These are phyloP conservation scores for Colletotrichum sp. DNA, from an alignment of 2,329 filamentous ascomycete genomes.

Conservation along the genomic window DNA sequence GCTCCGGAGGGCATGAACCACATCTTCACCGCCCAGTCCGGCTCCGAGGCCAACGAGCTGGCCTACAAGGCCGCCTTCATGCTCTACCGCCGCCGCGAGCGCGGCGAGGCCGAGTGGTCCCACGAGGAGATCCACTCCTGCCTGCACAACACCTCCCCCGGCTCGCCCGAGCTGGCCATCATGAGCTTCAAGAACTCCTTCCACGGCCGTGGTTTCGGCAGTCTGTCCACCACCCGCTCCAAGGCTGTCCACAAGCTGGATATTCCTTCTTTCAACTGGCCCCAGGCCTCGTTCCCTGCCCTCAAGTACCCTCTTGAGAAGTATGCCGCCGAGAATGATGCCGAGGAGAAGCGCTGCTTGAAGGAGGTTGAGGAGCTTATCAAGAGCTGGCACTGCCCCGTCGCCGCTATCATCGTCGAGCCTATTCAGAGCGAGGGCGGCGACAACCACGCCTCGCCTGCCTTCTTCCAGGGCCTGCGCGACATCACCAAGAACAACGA, in stretches of 20 bases:
- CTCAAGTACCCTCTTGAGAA: conserved; percentile 80
- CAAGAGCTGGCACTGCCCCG: conserved; percentile 69
- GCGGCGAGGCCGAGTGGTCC: conserved; percentile 75
- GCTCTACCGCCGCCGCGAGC: conserved; percentile 75
- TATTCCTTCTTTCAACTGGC: conserved; percentile 89
- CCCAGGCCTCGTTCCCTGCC: conserved; percentile 79
- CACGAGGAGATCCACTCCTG: conserved; percentile 69
- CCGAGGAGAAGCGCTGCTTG: conserved; percentile 75
- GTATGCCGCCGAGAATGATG: conserved; percentile 70
- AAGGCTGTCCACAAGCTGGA: conserved; percentile 88
- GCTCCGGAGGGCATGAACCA: conserved; percentile 78
- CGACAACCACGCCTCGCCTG: conserved; percentile 81
- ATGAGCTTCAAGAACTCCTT: conserved; percentile 80
- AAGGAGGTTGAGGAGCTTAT: conserved; percentile 76
- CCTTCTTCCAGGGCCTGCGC: conserved; percentile 79
- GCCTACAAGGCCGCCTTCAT: conserved; percentile 90
- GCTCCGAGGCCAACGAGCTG: conserved; percentile 84
- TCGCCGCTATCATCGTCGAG: conserved; percentile 77
- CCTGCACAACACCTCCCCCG: conserved; percentile 76
- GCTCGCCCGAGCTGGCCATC: conserved; percentile 77
- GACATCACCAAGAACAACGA: conserved; percentile 73
- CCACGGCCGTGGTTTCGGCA: conserved; percentile 82
- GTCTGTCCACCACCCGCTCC: conserved; percentile 78
- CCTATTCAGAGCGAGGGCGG: conserved; percentile 85
- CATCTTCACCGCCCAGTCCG: conserved; percentile 81